phyloP scores from a whole-genome alignment of 768 basidiomycete species.

The Trametes meyenii region DNA sequence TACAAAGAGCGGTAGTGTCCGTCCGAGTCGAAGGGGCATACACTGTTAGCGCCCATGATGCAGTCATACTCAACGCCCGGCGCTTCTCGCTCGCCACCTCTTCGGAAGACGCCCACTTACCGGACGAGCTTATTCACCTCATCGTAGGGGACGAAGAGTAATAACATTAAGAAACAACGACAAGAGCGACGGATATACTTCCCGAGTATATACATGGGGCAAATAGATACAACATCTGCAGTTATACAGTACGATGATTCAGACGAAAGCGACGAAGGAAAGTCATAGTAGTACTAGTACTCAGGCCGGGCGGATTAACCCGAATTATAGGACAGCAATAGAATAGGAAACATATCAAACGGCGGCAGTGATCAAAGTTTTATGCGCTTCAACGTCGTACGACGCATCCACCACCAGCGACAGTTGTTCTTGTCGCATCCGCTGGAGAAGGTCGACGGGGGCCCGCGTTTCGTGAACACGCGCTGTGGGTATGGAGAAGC shows the following conservation, averaged over 20 bases:
- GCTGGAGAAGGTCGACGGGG: constrained; percentile 1
- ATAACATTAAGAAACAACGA: too few species aligned
- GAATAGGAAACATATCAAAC: neutral
- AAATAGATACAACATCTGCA: neutral
- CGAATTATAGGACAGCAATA: too few species aligned
- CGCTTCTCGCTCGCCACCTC: neutral
- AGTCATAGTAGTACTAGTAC: neutral
- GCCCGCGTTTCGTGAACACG: neutral
- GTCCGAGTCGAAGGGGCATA: neutral
- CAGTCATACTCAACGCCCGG: neutral
- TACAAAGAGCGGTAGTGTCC: neutral
- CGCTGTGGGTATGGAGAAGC: neutral
- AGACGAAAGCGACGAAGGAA: neutral
- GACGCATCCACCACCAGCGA: constrained; percentile 11
- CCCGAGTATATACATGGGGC: neutral
- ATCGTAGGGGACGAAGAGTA: too few species aligned
- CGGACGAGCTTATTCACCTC: too few species aligned
- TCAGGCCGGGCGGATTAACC: neutral
- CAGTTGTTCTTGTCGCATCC: constrained; percentile 8
- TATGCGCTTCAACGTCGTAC: constrained; percentile 8
- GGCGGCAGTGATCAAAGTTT: neutral
- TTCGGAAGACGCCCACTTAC: neutral
- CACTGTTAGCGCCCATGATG: neutral
- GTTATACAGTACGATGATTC: neutral
- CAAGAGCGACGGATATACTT: neutral